phyloP scores from a whole-genome alignment of 106 monocot genomes.

The Acorus calamus region DNA sequence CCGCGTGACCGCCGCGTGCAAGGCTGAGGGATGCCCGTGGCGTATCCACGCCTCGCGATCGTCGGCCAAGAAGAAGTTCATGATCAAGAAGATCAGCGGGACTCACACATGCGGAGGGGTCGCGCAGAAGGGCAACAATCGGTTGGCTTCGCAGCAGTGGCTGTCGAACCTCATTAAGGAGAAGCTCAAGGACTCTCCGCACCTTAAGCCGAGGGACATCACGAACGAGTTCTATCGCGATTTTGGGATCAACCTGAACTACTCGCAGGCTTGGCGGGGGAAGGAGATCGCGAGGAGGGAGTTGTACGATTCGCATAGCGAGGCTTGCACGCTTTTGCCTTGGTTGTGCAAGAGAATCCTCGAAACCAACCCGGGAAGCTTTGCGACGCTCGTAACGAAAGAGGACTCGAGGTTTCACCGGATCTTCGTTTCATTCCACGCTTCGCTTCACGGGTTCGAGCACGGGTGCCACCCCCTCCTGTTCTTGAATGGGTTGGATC shows the following conservation, averaged over 20 bases:
- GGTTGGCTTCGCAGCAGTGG: slow-evolving; percentile 88
- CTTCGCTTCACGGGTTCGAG: slow-evolving; percentile 73
- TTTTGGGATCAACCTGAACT: slow-evolving; percentile 85
- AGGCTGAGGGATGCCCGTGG: slow-evolving; percentile 74
- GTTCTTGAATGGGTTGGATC: slow-evolving; percentile 55
- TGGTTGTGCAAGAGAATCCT: slow-evolving; percentile 84
- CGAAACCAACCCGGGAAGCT: slow-evolving; percentile 87
- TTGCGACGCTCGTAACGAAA: slow-evolving; percentile 40
- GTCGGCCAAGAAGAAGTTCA: slow-evolving; percentile 48
- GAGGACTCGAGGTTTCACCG: slow-evolving; percentile 55
- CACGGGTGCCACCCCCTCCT: slow-evolving; percentile 80
- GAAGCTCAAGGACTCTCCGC: slow-evolving; percentile 64
- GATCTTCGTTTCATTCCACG: slow-evolving; percentile 74
- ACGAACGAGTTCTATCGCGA: slow-evolving; percentile 77
- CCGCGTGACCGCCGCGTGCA: slow-evolving; percentile 78
- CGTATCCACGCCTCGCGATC: slow-evolving; percentile 71
- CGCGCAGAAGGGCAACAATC: slow-evolving; percentile 40
- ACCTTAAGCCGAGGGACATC: slow-evolving; percentile 87
- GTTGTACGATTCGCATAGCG: slow-evolving; percentile 69
- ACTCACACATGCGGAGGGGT: slow-evolving; percentile 55
- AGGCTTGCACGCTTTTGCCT: slow-evolving; percentile 64
- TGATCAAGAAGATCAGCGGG: slow-evolving; percentile 70
- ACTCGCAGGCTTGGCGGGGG: slow-evolving; percentile 84
- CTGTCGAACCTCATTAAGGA: slow-evolving; percentile 95
- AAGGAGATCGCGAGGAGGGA: slow-evolving; percentile 77